Evolutionary conservation across 2,329 filamentous ascomycete species (phyloP), one percentile per base, ranked within the genome.

Genomic region (Arthrobotrys conoides): DNA sequence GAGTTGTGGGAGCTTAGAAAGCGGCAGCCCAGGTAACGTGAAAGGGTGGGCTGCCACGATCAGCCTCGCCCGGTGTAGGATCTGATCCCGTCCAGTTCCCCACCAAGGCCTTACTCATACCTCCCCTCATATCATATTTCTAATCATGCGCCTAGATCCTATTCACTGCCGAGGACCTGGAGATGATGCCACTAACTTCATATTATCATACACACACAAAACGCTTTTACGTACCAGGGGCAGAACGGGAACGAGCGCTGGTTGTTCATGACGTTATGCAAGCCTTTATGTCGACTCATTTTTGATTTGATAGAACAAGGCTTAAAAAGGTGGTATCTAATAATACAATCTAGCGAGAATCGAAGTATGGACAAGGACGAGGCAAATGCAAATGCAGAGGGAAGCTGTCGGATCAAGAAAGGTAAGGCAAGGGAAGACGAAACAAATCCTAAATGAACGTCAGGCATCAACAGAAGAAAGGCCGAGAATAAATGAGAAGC

Each of bases 311-410:
- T 36, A 41, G 24, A 18, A 22, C 18, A 48, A 57, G 38, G 38
- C 4, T 27, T 20, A 22, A 16, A 44, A 41, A 22, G 24, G 10
- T 24, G 48, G 49, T 59, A 61, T 77, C 72, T 77, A 77, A 78
- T 78, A 78, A 72, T 78, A 78, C 68, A 78, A 36, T 78, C 75
- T 78, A 78, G 63, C 3, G 38, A 70, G 53, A 78, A 65, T 33
- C 24, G 48, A 69, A 69, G 49, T 51, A 36, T 49, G 49, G 51
- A 48, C 18, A 59, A 66, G 46, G 48, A 46, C 53, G 51, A 66
- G 38, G 22, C 41, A 65, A 46, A 38, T n/a, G 20, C 48, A 64
- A 24, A 51, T 20, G 48, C 3, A 24, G 24, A 12, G 20, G 16
- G 16, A 24, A 16, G 20, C 5, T 8, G 33, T 5, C 5, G 16